Conservation (phyloP, 495 filamentous ascomycete species). For the Lindgomyces ingoldianus region DNA sequence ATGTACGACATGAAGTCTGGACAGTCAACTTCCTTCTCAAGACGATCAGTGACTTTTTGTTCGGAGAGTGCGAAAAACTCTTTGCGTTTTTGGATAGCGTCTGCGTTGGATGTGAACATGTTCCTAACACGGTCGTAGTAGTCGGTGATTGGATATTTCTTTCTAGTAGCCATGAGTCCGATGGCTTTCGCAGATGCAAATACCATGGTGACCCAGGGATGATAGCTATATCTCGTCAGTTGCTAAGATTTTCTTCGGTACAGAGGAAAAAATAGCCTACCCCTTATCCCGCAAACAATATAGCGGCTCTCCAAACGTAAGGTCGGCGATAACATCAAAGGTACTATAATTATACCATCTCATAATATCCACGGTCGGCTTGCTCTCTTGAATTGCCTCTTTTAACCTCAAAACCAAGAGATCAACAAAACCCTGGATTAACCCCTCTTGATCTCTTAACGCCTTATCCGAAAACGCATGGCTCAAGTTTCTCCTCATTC, state of each 20-base stretch:
- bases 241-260: slow-evolving; percentile 39
- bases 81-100: slow-evolving; percentile 6
- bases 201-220: slow-evolving; percentile 45
- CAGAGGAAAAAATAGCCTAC: slow-evolving; percentile 49
- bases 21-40: slow-evolving; percentile 20
- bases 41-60: slow-evolving; percentile 16
- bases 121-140: slow-evolving; percentile 7
- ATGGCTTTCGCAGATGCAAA: slow-evolving; percentile 35
- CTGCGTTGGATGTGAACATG: slow-evolving; percentile 4
- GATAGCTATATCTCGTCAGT: slow-evolving; percentile 39
- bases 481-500: slow-evolving; percentile 50
- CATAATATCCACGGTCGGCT: slow-evolving; percentile 45
- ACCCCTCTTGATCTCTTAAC: slow-evolving; percentile 51
- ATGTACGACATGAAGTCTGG: slow-evolving; percentile 47
- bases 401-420: slow-evolving; percentile 44
- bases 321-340: slow-evolving; percentile 63
- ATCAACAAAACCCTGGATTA: slow-evolving; percentile 50
- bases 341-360: slow-evolving; percentile 56
- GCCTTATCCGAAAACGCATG: slow-evolving; percentile 56
- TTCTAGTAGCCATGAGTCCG: slow-evolving; percentile 5
- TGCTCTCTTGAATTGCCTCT: slow-evolving; percentile 19
- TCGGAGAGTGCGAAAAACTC: slow-evolving; percentile 14
- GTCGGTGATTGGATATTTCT: slow-evolving; percentile 23
- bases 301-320: slow-evolving; percentile 57
- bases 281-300: slow-evolving; percentile 50